Base-by-base conservation (phyloP, 768 basidiomycete genomes). In the Tulasnella sp. region DNA sequence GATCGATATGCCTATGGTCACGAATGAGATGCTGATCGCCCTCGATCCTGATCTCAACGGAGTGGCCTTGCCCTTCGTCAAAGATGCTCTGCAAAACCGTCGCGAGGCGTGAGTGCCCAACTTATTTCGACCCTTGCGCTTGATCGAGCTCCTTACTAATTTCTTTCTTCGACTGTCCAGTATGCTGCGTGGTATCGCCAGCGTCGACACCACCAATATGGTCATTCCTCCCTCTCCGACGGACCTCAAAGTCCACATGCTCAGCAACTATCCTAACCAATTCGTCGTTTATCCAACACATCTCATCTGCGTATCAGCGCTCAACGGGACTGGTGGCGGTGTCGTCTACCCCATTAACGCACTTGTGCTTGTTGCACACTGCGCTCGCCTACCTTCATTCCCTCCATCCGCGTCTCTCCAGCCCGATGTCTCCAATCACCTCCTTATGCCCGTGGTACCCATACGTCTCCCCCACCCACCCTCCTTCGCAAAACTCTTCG, bases 331-430 rank as follows among this genome's bases (percentile, higher is more conserved):
- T 65, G 63, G 62, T 26, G 44, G 60, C 32, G 62, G 65, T 59
- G 62, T 62, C 9, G 74, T 89, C 54, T 83, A 78, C 64, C 83
- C 88, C 3, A 77, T 80, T 10, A 88, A 91, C 70, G 79, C 80
- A 32, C 70, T 87, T 53, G 75, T 89, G 44, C 76, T 90, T 56
- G 83, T 83, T 5, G 75, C 83, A 0, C 76, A 86, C 67, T 90
- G 85, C 68, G 72, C 86, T 17, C 75, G 78, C 44, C 75, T 89
- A 4, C 81, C 84, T 1, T 70, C 75, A 23, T 74, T 86, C 26
- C 78, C 81, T 0, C 64, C 74, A 8, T 80, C 84, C 1, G 70
- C 76, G 21, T 74, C 85, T 23, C 77, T 81, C 0, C 64, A 74
- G 8, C 65, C 73, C 3, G 58, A 51, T n/a, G 51, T 64, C 42